Base-by-base conservation (phyloP, 768 basidiomycete species). In the Dacryopinax primogenitus region DNA sequence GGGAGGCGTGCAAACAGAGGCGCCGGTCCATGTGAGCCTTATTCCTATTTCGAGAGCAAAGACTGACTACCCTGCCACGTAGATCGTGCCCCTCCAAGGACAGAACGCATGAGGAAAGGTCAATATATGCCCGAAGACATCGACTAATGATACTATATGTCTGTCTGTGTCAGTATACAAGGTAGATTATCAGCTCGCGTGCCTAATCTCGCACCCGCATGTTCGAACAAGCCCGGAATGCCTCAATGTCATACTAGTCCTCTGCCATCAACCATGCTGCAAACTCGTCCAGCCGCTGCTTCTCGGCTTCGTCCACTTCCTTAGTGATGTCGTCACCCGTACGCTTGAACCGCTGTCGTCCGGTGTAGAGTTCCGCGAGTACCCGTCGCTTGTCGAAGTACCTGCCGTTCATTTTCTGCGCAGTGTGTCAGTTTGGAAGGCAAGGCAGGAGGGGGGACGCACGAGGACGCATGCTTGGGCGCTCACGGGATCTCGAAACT, bases 401-500 rank as follows among this genome's bases (percentile, higher is more conserved):
- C 39, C 94, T 81, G 7, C 90, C 90, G 69, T 94, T 83, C 92
- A 97, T 97, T 86, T 87, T 95, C 89, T 94, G 69, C 47, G 2
- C 63, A 65, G 58, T 41, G 39, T 47, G 62, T n/a, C 15, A 37
- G 39, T 28, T 28, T 41, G 34, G 21, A 12, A 35, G 62, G 34
- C 6, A 21, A 28, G 21, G 36, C 36, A 32, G 26, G 33, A 30
- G 69, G 36, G 62, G 21, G 51, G 32, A 79, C 87, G 68, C 69
- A 90, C 92, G 67, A 92, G 66, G 21, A 99, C 78, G 70, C 95
- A 99, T 2, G 92, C 95, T 74, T 94, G 87, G 3, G 96, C 96
- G 66, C 91, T 84, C n/a, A 95, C 70, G 15, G 90, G 82, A 71
- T 97, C 94, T 65, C 85, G 85, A 79, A 97, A 99, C 70, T 97